phyloP scores from a whole-genome alignment of 352 stramenopile species.

The Sclerospora graminicola region DNA sequence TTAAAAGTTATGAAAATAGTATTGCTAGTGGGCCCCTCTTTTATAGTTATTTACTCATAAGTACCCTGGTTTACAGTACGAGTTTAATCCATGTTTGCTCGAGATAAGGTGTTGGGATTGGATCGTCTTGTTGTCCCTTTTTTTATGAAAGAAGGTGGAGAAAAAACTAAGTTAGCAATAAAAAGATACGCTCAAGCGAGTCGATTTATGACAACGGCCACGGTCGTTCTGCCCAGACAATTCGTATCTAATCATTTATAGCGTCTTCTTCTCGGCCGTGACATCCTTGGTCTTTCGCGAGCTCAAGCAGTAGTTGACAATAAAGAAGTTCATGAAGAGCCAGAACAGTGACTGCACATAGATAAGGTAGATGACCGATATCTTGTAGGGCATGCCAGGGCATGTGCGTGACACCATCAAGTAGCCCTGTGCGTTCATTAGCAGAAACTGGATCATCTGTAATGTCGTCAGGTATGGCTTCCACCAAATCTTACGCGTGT shows the following conservation, averaged over 20 bases:
- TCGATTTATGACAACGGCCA: too few relatives aligned
- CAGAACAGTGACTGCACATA: slow-evolving; percentile 83
- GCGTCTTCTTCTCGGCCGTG: slow-evolving; percentile 27
- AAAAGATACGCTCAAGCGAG: too few relatives aligned
- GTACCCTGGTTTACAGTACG: too few relatives aligned
- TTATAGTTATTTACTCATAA: too few relatives aligned
- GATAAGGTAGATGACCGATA: slow-evolving; percentile 30
- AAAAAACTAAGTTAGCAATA: not conserved
- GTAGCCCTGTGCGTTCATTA: slow-evolving; percentile 30
- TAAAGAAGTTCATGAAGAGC: slow-evolving; percentile 96
- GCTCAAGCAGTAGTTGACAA: slow-evolving; percentile 81
- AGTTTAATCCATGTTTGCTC: too few relatives aligned
- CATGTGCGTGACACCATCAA: slow-evolving; percentile 30
- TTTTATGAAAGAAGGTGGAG: too few relatives aligned
- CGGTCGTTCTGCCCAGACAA: not conserved
- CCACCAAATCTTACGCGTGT: slow-evolving; percentile 96
- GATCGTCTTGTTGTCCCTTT: too few relatives aligned
- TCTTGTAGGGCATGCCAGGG: slow-evolving; percentile 30
- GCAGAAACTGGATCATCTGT: slow-evolving; percentile 70
- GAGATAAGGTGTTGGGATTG: too few relatives aligned
- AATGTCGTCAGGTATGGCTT: slow-evolving; percentile 92
- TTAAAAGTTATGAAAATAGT: too few relatives aligned
- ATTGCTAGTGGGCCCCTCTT: too few relatives aligned
- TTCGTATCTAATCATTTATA: slow-evolving; percentile 15
- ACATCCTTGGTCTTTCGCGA: slow-evolving; percentile 24